These are phyloP conservation scores for Lachancea fermentati DNA, from an alignment of 805 yeast genomes.

Conservation along the genomic window DNA sequence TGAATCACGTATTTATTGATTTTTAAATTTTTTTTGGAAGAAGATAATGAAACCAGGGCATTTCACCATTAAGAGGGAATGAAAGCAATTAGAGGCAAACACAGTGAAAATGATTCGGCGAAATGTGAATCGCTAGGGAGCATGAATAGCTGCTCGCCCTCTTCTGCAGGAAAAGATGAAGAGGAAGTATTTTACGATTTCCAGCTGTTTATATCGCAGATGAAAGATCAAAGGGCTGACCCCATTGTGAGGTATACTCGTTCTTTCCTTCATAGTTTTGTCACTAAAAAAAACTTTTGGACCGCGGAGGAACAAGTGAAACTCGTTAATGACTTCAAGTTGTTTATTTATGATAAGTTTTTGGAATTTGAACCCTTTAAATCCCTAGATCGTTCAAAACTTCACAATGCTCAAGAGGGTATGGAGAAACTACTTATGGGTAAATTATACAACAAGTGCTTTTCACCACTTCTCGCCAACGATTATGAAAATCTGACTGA, in stretches of 20 bases:
- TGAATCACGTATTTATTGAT: too few species aligned
- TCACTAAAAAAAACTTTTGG: conserved; percentile 53
- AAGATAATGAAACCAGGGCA: too few species aligned
- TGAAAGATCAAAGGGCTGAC: conserved; percentile 73
- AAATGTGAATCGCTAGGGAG: neutral
- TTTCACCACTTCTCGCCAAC: conserved; percentile 53
- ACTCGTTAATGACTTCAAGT: conserved; percentile 69
- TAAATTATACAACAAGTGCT: conserved; percentile 68
- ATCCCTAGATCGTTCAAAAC: conserved; percentile 50
- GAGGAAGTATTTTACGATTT: conserved; percentile 59
- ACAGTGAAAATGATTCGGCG: neutral
- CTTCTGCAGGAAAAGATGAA: conserved; percentile 9
- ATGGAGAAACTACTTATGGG: conserved; percentile 91
- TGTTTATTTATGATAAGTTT: conserved; percentile 63
- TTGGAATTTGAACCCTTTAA: conserved; percentile 65
- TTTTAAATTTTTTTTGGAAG: too few species aligned
- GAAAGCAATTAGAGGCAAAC: neutral
- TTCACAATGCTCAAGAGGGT: conserved; percentile 80
- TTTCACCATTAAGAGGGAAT: conserved; percentile 8
- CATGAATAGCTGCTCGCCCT: neutral
- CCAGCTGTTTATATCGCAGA: conserved; percentile 66
- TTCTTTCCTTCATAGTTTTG: conserved; percentile 75
- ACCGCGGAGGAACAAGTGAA: conserved; percentile 72
- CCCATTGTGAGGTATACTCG: conserved; percentile 83
- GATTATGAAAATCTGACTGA: conserved; percentile 41